phyloP scores from a whole-genome alignment of 169 alveolate genomes.

The Sarcocystis neurona region DNA sequence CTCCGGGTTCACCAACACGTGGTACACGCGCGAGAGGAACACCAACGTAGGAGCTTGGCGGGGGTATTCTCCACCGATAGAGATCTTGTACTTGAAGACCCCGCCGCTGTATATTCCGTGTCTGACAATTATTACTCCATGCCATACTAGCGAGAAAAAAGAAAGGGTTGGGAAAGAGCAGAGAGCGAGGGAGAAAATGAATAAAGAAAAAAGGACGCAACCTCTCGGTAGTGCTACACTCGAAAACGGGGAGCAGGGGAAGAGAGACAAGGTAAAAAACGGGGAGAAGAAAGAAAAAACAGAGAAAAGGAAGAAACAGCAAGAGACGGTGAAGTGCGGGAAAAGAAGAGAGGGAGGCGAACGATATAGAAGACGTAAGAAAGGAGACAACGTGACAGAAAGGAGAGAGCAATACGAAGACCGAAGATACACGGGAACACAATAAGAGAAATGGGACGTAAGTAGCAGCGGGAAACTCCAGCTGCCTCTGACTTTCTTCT shows the following conservation, averaged over 20 bases:
- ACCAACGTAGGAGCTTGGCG: constrained; percentile 63
- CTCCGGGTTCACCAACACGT: constrained; percentile 50
- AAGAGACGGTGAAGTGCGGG: background rate
- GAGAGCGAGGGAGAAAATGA: background rate
- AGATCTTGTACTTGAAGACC: constrained; percentile 71
- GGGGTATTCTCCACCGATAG: constrained; percentile 72
- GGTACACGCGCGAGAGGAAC: constrained; percentile 69
- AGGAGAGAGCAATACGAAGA: too few species aligned
- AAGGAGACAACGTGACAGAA: too few species aligned
- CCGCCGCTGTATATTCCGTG: constrained; percentile 76
- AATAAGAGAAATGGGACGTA: too few species aligned
- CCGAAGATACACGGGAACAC: too few species aligned
- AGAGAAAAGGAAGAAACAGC: background rate
- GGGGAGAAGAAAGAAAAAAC: background rate
- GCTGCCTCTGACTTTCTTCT: too few species aligned
- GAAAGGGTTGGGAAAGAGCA: background rate
- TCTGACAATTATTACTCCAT: constrained; percentile 74
- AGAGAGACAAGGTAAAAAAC: background rate
- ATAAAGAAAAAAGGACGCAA: background rate
- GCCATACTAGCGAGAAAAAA: constrained; percentile 68
- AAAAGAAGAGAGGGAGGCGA: too few species aligned
- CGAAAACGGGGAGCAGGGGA: background rate
- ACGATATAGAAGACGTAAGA: too few species aligned
- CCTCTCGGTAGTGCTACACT: background rate
- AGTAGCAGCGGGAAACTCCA: too few species aligned